These are phyloP conservation scores for Pyrus communis DNA, from an alignment of 306 rosid species.

Conservation along the genomic window DNA sequence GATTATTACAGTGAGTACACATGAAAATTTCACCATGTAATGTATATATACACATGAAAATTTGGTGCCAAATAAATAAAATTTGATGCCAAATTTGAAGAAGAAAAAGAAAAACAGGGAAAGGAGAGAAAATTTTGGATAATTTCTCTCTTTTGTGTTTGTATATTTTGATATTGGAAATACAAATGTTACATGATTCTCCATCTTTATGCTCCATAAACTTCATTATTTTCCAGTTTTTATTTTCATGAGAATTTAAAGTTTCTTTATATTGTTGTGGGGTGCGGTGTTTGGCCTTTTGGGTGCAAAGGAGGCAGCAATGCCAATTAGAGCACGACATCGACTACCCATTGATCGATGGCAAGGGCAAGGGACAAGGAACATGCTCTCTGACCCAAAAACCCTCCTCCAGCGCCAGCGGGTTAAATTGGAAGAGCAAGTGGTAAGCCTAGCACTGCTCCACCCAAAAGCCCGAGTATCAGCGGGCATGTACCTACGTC, in stretches of 20 bases:
- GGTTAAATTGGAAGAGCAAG: too few relatives aligned
- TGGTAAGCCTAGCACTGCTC: too few relatives aligned
- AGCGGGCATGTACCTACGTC: too few relatives aligned
- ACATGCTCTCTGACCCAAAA: too few relatives aligned
- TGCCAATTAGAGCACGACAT: background rate
- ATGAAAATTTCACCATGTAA: background rate
- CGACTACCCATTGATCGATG: too few relatives aligned
- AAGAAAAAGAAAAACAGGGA: background rate
- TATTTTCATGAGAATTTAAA: background rate
- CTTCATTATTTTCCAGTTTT: background rate
- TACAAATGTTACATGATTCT: background rate
- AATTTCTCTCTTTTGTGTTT: conserved; percentile 13
- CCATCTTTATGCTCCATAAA: too few relatives aligned
- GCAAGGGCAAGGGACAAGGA: too few relatives aligned
- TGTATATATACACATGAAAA: conserved; percentile 19
- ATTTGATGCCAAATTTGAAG: background rate
- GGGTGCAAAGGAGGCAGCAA: background rate
- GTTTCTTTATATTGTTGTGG: too few relatives aligned
- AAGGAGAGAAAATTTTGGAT: background rate
- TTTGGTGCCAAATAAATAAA: background rate
- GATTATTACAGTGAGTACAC: conserved; percentile 33
- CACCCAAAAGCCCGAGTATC: too few relatives aligned
- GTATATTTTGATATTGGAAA: background rate
- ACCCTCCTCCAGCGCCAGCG: too few relatives aligned
- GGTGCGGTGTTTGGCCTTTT: background rate